Percentiles rank a stretch among this genome's conserved stretches.
These are phyloP conservation scores for Cinnamomum chago DNA, from an alignment of 164 flowering plant species.

Conservation along the genomic window DNA sequence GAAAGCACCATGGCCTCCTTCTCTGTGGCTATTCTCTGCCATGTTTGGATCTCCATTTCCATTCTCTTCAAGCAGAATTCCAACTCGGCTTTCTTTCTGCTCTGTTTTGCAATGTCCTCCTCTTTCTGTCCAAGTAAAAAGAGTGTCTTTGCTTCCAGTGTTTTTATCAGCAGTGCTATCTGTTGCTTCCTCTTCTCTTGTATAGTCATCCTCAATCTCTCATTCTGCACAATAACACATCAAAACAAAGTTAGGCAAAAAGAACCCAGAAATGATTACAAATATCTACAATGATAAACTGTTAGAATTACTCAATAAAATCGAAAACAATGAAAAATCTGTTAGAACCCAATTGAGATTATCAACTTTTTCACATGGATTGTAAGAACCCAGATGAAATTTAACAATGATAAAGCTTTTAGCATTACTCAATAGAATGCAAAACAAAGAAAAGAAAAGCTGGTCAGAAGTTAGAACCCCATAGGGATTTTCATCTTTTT, in stretches of 20 bases:
- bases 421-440: too few species aligned
- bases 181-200: conserved; percentile 40
- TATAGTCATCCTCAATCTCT: conserved; percentile 37
- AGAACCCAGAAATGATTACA: background rate
- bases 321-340: too few species aligned
- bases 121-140: conserved; percentile 34
- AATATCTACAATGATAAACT: too few species aligned
- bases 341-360: too few species aligned
- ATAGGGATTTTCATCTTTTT: too few species aligned
- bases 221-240: conserved; percentile 28
- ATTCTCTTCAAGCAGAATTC: conserved; percentile 23
- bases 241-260: background rate
- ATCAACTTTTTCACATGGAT: too few species aligned
- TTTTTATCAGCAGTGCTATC: conserved; percentile 14
- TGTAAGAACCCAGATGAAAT: too few species aligned
- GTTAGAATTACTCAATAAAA: too few species aligned
- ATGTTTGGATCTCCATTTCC: conserved; percentile 40
- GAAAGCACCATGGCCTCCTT: conserved; percentile 48
- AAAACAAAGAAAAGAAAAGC: too few species aligned
- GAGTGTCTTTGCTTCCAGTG: conserved; percentile 24
- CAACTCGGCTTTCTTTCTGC: conserved; percentile 30
- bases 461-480: background rate
- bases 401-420: too few species aligned
- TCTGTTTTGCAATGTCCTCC: conserved; percentile 30
- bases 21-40: conserved; percentile 64